These are phyloP conservation scores for Coniferiporia sulphurascens DNA, from an alignment of 1,284 basidiomycete genomes.

Conservation along the genomic window DNA sequence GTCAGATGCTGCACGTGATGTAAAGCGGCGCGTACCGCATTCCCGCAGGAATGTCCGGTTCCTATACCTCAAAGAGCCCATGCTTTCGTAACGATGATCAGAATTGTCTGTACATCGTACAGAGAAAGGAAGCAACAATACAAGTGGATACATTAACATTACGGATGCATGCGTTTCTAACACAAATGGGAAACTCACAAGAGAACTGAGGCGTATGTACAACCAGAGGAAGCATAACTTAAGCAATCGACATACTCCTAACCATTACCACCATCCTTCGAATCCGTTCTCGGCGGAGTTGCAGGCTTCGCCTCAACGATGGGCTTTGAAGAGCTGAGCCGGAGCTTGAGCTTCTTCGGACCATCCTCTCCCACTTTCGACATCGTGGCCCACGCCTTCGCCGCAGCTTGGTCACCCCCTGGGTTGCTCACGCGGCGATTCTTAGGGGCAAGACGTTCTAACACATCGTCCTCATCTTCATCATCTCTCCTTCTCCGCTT, in stretches of 20 bases:
- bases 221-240: constrained; percentile 1
- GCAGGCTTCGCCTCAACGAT: background rate
- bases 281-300: constrained; percentile 54
- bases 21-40: too few relatives aligned
- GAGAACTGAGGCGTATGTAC: constrained; percentile 11
- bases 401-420: constrained; percentile 26
- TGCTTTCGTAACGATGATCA: too few relatives aligned
- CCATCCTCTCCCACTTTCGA: constrained; percentile 55
- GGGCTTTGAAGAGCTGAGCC: constrained; percentile 36
- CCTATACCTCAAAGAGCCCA: too few relatives aligned
- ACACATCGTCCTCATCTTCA: constrained; percentile 69
- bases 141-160: constrained; percentile 12
- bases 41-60: too few relatives aligned
- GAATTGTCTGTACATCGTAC: background rate
- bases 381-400: constrained; percentile 16
- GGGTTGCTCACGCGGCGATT: constrained; percentile 44
- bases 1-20: too few relatives aligned
- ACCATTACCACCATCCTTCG: constrained; percentile 74
- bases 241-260: constrained; percentile 24
- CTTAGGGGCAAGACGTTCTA: constrained; percentile 52
- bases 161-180: constrained; percentile 10
- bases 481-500: constrained; percentile 67
- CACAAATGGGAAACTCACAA: constrained; percentile 4
- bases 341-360: constrained; percentile 75
- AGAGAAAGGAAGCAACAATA: background rate